Percentiles rank a stretch among this genome's conserved stretches.
These are phyloP conservation scores for Chlorella sp. DNA, from an alignment of 139 green algal species.

Conservation along the genomic window DNA sequence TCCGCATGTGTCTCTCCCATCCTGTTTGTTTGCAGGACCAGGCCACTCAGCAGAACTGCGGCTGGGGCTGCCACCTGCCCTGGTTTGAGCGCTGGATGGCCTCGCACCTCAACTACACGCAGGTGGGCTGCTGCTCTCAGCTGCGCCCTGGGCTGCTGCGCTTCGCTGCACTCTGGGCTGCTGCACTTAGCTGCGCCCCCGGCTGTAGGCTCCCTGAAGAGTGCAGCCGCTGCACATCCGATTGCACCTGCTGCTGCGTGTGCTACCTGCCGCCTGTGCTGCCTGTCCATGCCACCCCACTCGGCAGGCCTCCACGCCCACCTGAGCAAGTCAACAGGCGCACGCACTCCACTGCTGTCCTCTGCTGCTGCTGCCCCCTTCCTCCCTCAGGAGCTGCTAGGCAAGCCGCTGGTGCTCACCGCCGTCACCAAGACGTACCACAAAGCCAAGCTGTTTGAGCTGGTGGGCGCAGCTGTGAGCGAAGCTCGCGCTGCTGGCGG, in stretches of 20 bases:
- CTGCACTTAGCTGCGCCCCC: too few relatives aligned
- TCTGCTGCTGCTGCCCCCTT: neutral
- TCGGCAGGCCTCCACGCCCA: too few relatives aligned
- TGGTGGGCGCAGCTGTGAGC: neutral
- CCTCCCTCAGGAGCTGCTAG: neutral
- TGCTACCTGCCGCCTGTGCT: neutral
- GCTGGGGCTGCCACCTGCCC: constrained; percentile 1
- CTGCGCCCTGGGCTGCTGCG: neutral
- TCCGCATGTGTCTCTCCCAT: neutral
- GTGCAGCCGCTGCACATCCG: neutral
- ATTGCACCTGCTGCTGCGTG: neutral
- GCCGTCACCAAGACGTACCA: neutral
- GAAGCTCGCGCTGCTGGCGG: neutral
- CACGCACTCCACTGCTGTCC: neutral
- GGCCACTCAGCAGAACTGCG: neutral
- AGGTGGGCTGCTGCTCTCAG: neutral
- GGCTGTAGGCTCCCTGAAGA: neutral
- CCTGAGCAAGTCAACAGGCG: too few relatives aligned
- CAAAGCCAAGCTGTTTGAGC: neutral
- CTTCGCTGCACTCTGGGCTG: neutral
- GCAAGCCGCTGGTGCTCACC: neutral
- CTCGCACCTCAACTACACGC: neutral
- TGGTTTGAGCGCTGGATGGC: neutral
- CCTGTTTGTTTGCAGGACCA: neutral
- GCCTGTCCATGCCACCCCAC: neutral